phyloP scores from a whole-genome alignment of 257 asterid genomes.

The Ocimum tenuiflorum region DNA sequence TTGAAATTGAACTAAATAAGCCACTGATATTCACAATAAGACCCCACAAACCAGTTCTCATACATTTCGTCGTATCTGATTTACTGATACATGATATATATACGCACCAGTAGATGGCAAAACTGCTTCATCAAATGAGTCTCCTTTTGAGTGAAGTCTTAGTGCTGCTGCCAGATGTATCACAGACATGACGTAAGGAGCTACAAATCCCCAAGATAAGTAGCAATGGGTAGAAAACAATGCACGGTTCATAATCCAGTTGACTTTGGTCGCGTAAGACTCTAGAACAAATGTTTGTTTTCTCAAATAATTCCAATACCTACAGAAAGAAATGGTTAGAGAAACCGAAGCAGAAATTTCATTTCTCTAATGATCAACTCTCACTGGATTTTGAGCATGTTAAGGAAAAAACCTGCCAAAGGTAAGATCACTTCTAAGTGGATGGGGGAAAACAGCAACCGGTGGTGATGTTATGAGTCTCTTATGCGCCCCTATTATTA shows the following conservation, averaged over 20 bases:
- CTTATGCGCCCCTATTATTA: conserved; percentile 70
- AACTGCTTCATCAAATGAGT: conserved; percentile 46
- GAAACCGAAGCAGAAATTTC: neutral
- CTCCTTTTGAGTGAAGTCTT: conserved; percentile 46
- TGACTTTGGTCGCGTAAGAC: conserved; percentile 73
- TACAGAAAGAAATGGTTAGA: conserved; percentile 23
- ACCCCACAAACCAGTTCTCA: neutral
- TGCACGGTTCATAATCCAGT: conserved; percentile 95
- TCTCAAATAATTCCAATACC: conserved; percentile 99
- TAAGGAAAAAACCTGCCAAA: conserved; percentile 76
- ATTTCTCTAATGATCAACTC: conserved; percentile 3
- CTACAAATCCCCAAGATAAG: conserved; percentile 91
- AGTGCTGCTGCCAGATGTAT: conserved; percentile 71
- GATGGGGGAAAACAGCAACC: conserved; percentile 97
- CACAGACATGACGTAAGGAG: conserved; percentile 71
- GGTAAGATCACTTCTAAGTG: conserved; percentile 91
- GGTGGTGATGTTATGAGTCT: conserved; percentile 91
- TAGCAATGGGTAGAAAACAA: conserved; percentile 81
- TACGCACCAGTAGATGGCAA: conserved; percentile 62
- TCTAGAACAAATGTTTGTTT: conserved; percentile 97
- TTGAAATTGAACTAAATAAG: neutral
- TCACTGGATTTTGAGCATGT: neutral
- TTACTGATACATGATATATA: neutral
- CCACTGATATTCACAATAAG: neutral
- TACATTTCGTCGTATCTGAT: neutral